Base-by-base conservation (phyloP, 129 eudicot genomes). In the Flaveria trinervia region DNA sequence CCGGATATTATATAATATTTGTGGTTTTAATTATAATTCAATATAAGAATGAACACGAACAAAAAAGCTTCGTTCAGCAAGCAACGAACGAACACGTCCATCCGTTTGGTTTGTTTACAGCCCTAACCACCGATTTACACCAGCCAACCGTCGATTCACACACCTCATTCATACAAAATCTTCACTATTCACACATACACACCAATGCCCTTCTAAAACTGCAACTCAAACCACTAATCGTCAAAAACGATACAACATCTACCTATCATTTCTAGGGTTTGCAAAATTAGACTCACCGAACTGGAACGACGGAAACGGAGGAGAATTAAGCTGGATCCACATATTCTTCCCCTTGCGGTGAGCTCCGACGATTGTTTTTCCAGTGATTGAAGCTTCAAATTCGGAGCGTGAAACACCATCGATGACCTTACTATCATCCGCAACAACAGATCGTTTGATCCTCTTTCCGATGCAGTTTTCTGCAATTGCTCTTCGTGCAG, bases 251-350 rank as follows among this genome's bases (percentile, higher is more conserved):
- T n/a, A 76, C 68, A 56, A 25, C 56, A 56, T 16, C 1, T 45
- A 28, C 13, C 49, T 70, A 43, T 17, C 33, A 5, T 78, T 83
- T 66, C 64, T 84, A 86, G 88, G 88, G 87, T 75, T 84, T 46
- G 14, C 41, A 17, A 72, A 81, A 41, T 55, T 54, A 13, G 8
- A 20, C 75, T 9, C 62, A 90, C 98, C 98, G 59, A 93, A 93
- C 79, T 93, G 97, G 68, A 94, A 94, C 52, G 97, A 85, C 16
- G 96, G 98, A 54, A 91, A 89, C 17, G 98, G 98, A 82, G 98
- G 98, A 44, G 93, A 91, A 80, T 94, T 90, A 64, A 94, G 98
- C 77, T 85, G 83, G 28, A 89, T 80, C 98, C 98, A 89, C 97
- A 92, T 89, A 83, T 92, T 86, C 83, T 89, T 92, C 26, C 96